Conservation (phyloP, 2,329 filamentous ascomycete genomes). For the Nemania sp. region DNA sequence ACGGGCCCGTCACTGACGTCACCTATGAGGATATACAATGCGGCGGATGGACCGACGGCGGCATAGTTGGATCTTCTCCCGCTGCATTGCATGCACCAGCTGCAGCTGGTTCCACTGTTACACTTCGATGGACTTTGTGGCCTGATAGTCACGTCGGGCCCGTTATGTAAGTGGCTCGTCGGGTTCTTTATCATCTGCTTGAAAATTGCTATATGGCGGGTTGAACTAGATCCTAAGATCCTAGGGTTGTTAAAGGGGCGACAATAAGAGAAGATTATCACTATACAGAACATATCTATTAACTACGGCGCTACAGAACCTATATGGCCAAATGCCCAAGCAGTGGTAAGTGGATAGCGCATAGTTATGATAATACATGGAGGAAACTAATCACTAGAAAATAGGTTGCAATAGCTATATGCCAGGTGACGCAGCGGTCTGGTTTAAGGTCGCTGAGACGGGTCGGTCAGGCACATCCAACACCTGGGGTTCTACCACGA, state of each 20-base stretch:
- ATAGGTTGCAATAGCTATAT: conserved; percentile 43
- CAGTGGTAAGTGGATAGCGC: conserved; percentile 51
- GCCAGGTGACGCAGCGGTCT: conserved; percentile 56
- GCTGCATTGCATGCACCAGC: conserved; percentile 66
- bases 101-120: conserved; percentile 65
- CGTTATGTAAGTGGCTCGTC: conserved; percentile 51
- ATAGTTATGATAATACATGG: not conserved
- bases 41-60: conserved; percentile 63
- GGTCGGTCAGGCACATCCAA: conserved; percentile 64
- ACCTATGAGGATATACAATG: conserved; percentile 67
- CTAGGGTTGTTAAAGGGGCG: no score
- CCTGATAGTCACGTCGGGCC: conserved; percentile 65
- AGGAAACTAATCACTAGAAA: not conserved
- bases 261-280: not conserved
- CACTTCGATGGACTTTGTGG: conserved; percentile 67
- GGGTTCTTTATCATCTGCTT: not conserved
- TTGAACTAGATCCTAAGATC: no score
- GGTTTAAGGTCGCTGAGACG: conserved; percentile 66
- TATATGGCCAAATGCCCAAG: conserved; percentile 71
- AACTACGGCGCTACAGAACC: conserved; percentile 50
- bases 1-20: conserved; percentile 68
- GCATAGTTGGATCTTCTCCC: conserved; percentile 61
- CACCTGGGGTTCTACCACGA: conserved; percentile 60
- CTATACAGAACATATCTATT: not conserved
- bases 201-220: no score